Conservation (phyloP, 495 filamentous ascomycete genomes). For the Emericellopsis terricola region DNA sequence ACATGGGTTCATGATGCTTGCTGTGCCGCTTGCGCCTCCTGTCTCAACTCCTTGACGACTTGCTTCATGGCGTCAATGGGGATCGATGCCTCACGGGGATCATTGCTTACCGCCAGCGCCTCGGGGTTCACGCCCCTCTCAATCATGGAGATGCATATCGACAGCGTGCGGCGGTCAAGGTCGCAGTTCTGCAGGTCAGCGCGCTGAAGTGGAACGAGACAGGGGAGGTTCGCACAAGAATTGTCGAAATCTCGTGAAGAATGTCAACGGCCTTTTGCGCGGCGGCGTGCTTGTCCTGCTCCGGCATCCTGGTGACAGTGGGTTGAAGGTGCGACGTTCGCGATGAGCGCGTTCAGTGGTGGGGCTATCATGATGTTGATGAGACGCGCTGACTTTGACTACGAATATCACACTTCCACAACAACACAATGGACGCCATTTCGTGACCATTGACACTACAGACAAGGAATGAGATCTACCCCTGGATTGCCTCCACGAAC, state of each 20-base stretch:
- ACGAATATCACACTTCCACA: too few species aligned
- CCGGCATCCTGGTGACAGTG: constrained; percentile 5
- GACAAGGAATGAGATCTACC: neutral
- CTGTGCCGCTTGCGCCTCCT: constrained; percentile 27
- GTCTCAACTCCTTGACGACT: constrained; percentile 55
- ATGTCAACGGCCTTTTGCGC: constrained; percentile 95
- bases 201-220: neutral
- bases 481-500: constrained; percentile 45
- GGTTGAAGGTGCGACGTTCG: neutral
- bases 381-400: too few species aligned
- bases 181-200: constrained; percentile 55
- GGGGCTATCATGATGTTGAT: constrained; percentile 4
- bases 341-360: neutral
- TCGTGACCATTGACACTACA: constrained; percentile 4
- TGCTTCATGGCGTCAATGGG: constrained; percentile 23
- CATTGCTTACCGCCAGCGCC: constrained; percentile 62
- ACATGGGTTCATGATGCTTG: too few species aligned
- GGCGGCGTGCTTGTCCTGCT: constrained; percentile 62
- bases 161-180: constrained; percentile 75
- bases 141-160: constrained; percentile 86
- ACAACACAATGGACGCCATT: too few species aligned
- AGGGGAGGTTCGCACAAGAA: constrained; percentile 42
- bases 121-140: constrained; percentile 97
- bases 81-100: neutral
- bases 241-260: constrained; percentile 77